These are phyloP conservation scores for Narthecium ossifragum DNA, from an alignment of 106 monocot genomes.

Conservation along the genomic window DNA sequence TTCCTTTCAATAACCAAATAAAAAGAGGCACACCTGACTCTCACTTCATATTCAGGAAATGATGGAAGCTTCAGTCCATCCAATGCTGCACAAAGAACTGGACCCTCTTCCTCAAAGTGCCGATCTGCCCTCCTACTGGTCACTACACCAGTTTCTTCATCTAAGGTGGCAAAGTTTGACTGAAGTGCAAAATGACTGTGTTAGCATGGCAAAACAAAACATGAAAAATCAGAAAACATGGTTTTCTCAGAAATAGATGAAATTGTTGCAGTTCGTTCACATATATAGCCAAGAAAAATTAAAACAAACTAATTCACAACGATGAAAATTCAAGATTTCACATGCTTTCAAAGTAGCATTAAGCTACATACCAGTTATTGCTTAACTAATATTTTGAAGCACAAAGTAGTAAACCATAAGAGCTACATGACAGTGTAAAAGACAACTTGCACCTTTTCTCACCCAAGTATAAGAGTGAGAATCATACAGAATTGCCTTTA, in stretches of 20 bases:
- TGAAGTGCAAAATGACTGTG: conserved; percentile 21
- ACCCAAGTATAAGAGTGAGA: no score
- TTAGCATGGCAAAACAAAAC: neutral
- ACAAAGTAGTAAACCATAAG: no score
- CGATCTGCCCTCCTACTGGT: conserved; percentile 90
- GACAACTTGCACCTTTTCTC: no score
- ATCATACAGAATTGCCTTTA: no score
- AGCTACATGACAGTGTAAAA: no score
- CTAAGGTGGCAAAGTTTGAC: conserved; percentile 96
- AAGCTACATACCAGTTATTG: no score
- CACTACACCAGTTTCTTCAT: conserved; percentile 74
- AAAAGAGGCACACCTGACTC: conserved; percentile 57
- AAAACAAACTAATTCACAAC: neutral
- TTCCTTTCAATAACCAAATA: no score
- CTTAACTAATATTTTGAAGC: no score
- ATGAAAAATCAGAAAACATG: neutral
- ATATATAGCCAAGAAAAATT: no score
- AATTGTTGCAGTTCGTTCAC: no score
- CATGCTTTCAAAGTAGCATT: no score
- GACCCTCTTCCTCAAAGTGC: conserved; percentile 98
- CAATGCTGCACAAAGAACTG: conserved; percentile 80
- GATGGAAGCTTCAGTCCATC: conserved; percentile 95
- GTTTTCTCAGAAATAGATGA: neutral
- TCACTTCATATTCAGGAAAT: conserved; percentile 89
- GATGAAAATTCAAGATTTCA: no score